These are phyloP conservation scores for Lyophyllum atratum DNA, from an alignment of 768 basidiomycete species.

Conservation along the genomic window DNA sequence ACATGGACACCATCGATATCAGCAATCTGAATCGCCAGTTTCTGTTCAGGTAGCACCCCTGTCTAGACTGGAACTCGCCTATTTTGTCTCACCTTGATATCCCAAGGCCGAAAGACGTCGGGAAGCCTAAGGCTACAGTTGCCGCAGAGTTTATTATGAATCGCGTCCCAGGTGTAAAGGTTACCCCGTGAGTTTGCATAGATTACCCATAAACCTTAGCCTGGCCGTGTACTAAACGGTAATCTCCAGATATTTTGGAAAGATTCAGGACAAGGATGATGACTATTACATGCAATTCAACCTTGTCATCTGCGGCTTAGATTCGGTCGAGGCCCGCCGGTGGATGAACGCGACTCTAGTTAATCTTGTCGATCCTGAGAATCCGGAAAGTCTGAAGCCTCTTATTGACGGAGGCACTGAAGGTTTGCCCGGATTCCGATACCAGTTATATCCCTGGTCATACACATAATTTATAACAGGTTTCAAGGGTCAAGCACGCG, in stretches of 20 bases:
- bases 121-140: conserved; percentile 88
- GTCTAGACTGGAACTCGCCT: not conserved
- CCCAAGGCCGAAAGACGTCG: conserved; percentile 85
- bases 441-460: not conserved
- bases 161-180: conserved; percentile 92
- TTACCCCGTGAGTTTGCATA: conserved; percentile 77
- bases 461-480: conserved; percentile 46
- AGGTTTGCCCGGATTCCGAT: conserved; percentile 48
- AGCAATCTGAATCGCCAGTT: conserved; percentile 99
- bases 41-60: conserved; percentile 75
- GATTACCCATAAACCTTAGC: not conserved
- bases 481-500: conserved; percentile 97
- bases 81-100: conserved; percentile 3
- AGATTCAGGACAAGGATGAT: conserved; percentile 97
- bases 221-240: not conserved
- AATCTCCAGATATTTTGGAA: conserved; percentile 79
- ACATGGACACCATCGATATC: conserved; percentile 99
- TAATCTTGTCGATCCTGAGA: conserved; percentile 90
- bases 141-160: conserved; percentile 98
- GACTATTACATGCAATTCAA: conserved; percentile 97
- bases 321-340: conserved; percentile 94
- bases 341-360: conserved; percentile 99
- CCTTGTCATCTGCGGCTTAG: conserved; percentile 94
- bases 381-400: conserved; percentile 92
- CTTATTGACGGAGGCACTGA: conserved; percentile 99